Evolutionary conservation across 257 asterid genomes (phyloP).

Genomic region (Mitragyna speciosa): DNA sequence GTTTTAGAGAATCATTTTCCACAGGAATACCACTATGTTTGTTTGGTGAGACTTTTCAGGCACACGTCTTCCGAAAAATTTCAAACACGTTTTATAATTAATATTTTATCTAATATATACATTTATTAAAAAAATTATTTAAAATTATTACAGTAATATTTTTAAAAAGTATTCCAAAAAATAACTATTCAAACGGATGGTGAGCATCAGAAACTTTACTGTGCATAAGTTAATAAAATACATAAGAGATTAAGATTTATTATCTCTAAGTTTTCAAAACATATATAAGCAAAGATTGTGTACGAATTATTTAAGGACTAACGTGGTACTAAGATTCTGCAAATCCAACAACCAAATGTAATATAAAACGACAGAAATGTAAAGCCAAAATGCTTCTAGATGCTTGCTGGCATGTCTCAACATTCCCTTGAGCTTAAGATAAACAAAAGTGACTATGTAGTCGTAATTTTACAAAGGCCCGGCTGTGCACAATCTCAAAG

Average conservation of each 20-base stretch:
- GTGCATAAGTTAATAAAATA: too few species aligned
- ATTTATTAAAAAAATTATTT: too few species aligned
- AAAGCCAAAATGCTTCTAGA: slow-evolving; percentile 43
- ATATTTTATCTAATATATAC: too few species aligned
- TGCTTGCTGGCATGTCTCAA: slow-evolving; percentile 32
- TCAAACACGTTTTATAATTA: too few species aligned
- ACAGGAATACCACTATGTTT: too few species aligned
- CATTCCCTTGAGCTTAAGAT: slow-evolving; percentile 28
- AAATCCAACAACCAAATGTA: slow-evolving; percentile 36
- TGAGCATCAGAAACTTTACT: not conserved
- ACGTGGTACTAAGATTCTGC: slow-evolving; percentile 33
- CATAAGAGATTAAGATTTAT: not conserved
- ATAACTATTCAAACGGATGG: too few species aligned
- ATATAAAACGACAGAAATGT: not conserved
- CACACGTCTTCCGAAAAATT: too few species aligned
- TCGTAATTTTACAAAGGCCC: not conserved
- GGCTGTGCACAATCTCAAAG: slow-evolving; percentile 22
- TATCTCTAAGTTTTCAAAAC: not conserved
- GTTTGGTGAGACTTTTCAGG: too few species aligned
- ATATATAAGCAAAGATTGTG: not conserved
- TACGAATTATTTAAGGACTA: not conserved
- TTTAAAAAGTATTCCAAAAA: too few species aligned
- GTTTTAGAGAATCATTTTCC: too few species aligned
- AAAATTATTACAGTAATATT: too few species aligned
- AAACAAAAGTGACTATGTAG: slow-evolving; percentile 35